Evolutionary conservation across 768 basidiomycete genomes (phyloP), one percentile per base, ranked within the genome.

Genomic region (Mycena vitilis): DNA sequence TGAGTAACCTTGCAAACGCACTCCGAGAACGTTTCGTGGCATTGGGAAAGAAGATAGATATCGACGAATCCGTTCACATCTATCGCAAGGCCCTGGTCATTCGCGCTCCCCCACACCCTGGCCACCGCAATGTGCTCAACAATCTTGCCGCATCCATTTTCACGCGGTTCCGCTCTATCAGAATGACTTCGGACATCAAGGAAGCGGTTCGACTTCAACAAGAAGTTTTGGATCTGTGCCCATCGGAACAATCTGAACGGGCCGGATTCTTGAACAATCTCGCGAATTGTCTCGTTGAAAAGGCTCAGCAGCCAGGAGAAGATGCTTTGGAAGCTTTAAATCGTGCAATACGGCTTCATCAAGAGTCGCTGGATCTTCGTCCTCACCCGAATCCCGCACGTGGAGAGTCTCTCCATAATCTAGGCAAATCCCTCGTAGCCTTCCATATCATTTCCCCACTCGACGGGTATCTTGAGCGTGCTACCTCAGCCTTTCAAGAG

Each of bases 131-230:
- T 11, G 42, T 49, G 37, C 66, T 73, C n/a, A 56, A 61, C 71
- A 72, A 73, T 59, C n/a, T 72, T 75, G 22, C 70, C 69, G 0
- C n/a, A 9, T 63, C 65, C 71, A 20, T 55, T 76, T 52, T 70
- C 51, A 53, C 63, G 60, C 8, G 73, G 79, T 20, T 68, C 74
- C 60, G 60, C 75, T 18, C 75, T 75, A 9, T 77, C n/a, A n/a
- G n/a, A 73, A 72, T 75, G 79, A 13, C 73, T 69, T 22, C 54
- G 25, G 78, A 76, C 20, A 66, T 78, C 6, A 73, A 78, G 18
- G 55, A 73, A 7, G 73, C 47, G 10, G 48, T 60, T 37, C 16
- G 12, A 13, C 58, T 60, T 4, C 25, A 60, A 5, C 7, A 25
- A 47, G 57, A 59, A n/a, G 57, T 34, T 8, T 25, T 53, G n/a